A percentile compares a stretch with the other conserved stretches of the same genome.
Conservation (phyloP, 768 basidiomycete species). For the Boletus huronensis region DNA sequence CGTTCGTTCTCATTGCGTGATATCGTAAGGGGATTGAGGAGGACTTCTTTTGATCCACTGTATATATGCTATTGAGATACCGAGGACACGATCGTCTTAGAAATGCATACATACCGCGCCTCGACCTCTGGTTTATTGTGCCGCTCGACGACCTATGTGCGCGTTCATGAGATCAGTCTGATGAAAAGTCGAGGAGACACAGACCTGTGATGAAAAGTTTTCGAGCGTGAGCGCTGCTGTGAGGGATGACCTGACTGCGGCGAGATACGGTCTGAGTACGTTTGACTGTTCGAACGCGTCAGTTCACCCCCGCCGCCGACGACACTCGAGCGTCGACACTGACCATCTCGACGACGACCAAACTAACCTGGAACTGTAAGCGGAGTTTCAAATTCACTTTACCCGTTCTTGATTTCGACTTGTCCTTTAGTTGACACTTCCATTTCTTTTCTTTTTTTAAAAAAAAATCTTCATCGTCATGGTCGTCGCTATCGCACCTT, state of each 20-base stretch:
- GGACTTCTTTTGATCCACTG: constrained; percentile 85
- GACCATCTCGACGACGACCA: constrained; percentile 44
- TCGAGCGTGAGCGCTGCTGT: constrained; percentile 97
- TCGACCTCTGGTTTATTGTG: constrained; percentile 98
- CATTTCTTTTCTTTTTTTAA: constrained; percentile 10
- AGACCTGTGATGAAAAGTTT: constrained; percentile 88
- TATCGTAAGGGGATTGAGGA: constrained; percentile 90
- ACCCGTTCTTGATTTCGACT: not conserved
- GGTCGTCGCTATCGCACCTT: constrained; percentile 62
- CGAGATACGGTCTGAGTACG: constrained; percentile 91
- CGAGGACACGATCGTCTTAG: not conserved
- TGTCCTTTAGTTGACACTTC: constrained; percentile 2
- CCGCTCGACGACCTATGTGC: constrained; percentile 79
- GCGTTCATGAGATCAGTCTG: constrained; percentile 3
- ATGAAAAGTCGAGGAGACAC: constrained; percentile 12
- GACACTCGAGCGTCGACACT: constrained; percentile 24
- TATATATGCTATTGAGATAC: constrained; percentile 30
- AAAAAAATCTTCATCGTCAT: constrained; percentile 45
- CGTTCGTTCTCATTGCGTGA: constrained; percentile 97
- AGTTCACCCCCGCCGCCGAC: constrained; percentile 1
- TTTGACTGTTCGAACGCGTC: constrained; percentile 64
- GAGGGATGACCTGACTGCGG: constrained; percentile 91
- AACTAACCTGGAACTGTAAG: constrained; percentile 7
- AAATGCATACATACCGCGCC: constrained; percentile 52
- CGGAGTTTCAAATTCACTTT: constrained; percentile 45